These are phyloP conservation scores for Spizellomyces sp. DNA, from an alignment of 192 early-diverging fungal genomes.

Conservation along the genomic window DNA sequence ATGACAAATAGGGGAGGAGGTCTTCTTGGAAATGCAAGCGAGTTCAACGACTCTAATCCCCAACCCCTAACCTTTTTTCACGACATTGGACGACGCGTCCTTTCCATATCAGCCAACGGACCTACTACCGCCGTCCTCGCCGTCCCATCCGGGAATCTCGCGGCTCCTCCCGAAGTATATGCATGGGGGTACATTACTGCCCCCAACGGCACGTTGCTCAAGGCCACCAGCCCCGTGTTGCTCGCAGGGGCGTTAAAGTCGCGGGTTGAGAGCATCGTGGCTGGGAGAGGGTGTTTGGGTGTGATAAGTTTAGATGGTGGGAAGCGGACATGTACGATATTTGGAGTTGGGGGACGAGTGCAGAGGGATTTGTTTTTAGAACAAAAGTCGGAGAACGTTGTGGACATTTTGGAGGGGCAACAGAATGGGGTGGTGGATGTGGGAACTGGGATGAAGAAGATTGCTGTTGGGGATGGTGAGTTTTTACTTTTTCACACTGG, in stretches of 20 bases:
- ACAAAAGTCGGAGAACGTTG: neutral
- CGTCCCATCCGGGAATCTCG: neutral
- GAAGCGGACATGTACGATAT: neutral
- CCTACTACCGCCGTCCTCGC: constrained; percentile 22
- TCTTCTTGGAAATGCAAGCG: constrained; percentile 27
- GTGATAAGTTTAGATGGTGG: neutral
- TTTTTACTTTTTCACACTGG: neutral
- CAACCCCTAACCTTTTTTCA: constrained; percentile 35
- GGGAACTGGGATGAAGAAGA: neutral
- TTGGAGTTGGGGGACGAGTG: neutral
- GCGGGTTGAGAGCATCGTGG: neutral
- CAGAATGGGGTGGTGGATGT: neutral
- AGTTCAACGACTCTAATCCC: constrained; percentile 42
- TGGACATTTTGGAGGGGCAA: constrained; percentile 8
- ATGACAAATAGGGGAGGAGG: constrained; percentile 9
- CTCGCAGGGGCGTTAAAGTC: constrained; percentile 3
- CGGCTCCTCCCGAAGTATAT: constrained; percentile 27
- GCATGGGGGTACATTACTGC: constrained; percentile 40
- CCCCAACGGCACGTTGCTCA: neutral
- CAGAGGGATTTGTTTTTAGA: neutral
- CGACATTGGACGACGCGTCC: constrained; percentile 17
- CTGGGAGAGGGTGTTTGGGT: neutral
- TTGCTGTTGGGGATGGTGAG: constrained; percentile 14
- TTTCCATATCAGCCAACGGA: constrained; percentile 13
- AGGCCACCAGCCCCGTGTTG: constrained; percentile 17